Evolutionary conservation across 2,329 filamentous ascomycete species (phyloP), one percentile per base, ranked within the genome.

Genomic region (Alternaria postmessia): DNA sequence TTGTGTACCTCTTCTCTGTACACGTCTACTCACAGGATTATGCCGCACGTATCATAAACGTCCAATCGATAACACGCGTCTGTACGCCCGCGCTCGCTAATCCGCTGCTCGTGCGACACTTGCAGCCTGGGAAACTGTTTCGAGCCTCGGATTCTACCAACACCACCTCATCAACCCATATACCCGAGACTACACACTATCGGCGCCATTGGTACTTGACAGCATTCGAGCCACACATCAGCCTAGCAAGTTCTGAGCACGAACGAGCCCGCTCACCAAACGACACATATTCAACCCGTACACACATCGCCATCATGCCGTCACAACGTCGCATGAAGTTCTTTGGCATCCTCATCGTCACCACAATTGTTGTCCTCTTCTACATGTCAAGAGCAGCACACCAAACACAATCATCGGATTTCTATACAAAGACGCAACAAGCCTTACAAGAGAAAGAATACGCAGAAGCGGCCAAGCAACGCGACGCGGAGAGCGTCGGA

Each of bases 321-420:
- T 78, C 77, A 38, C 79, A 74, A 69, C 88, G 92, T 66, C 89
- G 92, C 69, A 74, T 92, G 70, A 89, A 89, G 74, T 81, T 90
- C 68, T 81, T 93, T 57, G 81, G 87, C 65, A 82, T 94, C 71
- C 82, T 89, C 57, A 83, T 89, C 57, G 68, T 93, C 67, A 83
- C 88, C 66, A 82, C 86, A 60, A 79, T 94, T 61, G 80, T 94
- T 67, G 84, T 89, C 46, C 81, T 90, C 55, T 82, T 96, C 68
- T 93, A 94, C 82, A 89, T 92, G 75, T 90, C 89, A 20, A 86
- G 85, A n/a, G 84, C 84, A 49, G 81, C 86, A 53, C 83, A 85
- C 58, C 81, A 85, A 51, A 82, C 83, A 34, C 77, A 81, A 62
- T 81, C 81, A 48, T 83, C 79, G 43, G 83, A 85, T 69, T 88